Conservation (phyloP, 139 green algal species). For the Trebouxia sp. region DNA sequence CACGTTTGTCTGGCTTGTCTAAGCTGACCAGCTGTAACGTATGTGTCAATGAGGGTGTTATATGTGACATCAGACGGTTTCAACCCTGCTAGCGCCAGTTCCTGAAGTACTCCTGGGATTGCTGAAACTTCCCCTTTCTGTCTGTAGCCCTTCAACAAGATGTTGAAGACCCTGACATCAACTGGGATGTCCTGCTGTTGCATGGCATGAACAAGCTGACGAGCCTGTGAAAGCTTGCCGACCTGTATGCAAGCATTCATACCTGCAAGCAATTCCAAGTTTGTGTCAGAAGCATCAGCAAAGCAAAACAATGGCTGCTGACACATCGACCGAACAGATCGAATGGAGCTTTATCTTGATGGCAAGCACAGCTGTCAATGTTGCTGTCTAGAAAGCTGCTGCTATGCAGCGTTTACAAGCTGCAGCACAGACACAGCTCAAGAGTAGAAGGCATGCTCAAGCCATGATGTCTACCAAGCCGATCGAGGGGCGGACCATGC, state of each 20-base stretch:
- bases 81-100: constrained; percentile 5
- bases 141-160: constrained; percentile 59
- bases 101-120: not conserved
- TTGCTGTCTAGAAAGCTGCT: no score
- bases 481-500: no score
- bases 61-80: constrained; percentile 52
- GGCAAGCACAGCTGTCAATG: no score
- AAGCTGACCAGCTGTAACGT: constrained; percentile 48
- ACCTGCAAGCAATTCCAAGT: no score
- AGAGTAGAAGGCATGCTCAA: no score
- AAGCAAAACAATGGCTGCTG: no score
- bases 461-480: no score
- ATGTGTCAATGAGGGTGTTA: constrained; percentile 65
- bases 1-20: constrained; percentile 16
- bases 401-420: no score
- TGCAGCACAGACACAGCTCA: no score
- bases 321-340: no score
- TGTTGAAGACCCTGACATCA: constrained; percentile 64
- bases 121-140: constrained; percentile 3
- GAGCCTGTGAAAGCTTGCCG: constrained; percentile 51
- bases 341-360: no score
- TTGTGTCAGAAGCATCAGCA: no score
- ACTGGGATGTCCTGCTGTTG: constrained; percentile 9
- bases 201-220: constrained; percentile 51
- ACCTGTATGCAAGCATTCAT: constrained; percentile 64